Base-by-base conservation (phyloP, 2,329 filamentous ascomycete genomes). In the Geosmithia putterillii region DNA sequence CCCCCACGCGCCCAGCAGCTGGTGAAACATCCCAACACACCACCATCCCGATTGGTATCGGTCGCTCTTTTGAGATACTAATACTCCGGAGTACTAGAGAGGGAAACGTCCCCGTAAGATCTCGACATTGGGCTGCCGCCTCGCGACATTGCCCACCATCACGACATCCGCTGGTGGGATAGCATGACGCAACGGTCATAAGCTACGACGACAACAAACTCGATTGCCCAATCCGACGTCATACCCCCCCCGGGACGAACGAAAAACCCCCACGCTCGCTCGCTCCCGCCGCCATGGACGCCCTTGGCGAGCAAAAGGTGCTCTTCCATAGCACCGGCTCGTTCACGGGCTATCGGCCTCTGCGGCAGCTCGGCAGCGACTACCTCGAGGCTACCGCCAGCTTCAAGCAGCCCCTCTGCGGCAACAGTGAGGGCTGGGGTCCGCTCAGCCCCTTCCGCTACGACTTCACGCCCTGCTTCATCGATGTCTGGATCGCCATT, bases 391-490 rank as follows among this genome's bases (percentile, higher is more conserved):
- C 70, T n/a, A 61, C 64, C 23, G 53, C 59, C 44, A 47, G 60
- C 23, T 67, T 69, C 55, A 65, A 66, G 50, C 84, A 94, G 59
- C 79, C 86, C 45, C 70, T 95, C 62, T 96, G 90, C 66, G 79
- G 83, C 60, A 92, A 95, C 64, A 70, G 73, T 44, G 90, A 96
- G 64, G 94, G 92, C 55, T 98, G 92, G 92, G 94, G 94, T 1
- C 92, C 92, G 19, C 59, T 98, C 58, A 95, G 88, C 63, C 80
- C 81, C 32, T 72, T 80, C 51, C 76, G 90, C 60, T 95, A 87
- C 63, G 92, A 98, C 66, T 88, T 98, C 56, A 96, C 92, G 15
- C 90, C 92, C 36, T 98, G 92, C 69, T 98, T 98, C 59, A 80
- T 96, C 54, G 94, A 98, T 60, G 77, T 94, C 19, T 89, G 86